Base-by-base conservation (phyloP, 2,329 filamentous ascomycete species). In the Thermoascus crustaceus region DNA sequence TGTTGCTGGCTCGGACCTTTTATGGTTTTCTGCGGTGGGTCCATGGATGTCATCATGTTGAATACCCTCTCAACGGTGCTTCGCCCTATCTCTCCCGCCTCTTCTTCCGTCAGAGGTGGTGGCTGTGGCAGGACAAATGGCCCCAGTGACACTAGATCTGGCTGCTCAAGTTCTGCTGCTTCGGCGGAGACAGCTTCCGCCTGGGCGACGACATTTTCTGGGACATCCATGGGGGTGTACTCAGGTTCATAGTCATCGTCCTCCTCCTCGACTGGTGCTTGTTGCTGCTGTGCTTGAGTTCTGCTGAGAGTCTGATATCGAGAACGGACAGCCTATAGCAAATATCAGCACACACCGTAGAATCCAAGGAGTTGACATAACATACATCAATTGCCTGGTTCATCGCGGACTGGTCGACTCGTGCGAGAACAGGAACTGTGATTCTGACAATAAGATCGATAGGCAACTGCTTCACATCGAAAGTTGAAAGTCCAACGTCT, bases 201-300 rank as follows among this genome's bases (percentile, higher is more conserved):
- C 33, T 53, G 48, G 16, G 47, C 49, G 1, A 43, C 32, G 13
- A 42, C 44, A 24, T 50, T 42, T 2, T 50, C 50, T 14, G 52
- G 29, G 19, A 55, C 38, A 57, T 93, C 85, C 22, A 78, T 76
- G 6, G 82, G 74, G 40, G 81, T 78, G 47, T 86, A 87, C 52
- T 93, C 84, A 0, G 89, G 88, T 51, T 95, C 89, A 53, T 95
- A 95, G 49, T 94, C 85, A 45, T 94, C 86, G 13, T 94, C 88
- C 26, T 94, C 87, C 6, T 82, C 79, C 30, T 58, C 60, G 3
- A 49, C 51, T 10, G 52, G 38, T 21, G 44, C 37, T 27, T 46
- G 47, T 37, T 41, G 58, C 46, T 47, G 58, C 40, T 41, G 46
- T 13, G 52, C 54, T 41, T 63, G 60, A 17, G 58, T 56, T 43